Evolutionary conservation across 306 rosid species (phyloP).

Genomic region (Cicer chorassanicum): DNA sequence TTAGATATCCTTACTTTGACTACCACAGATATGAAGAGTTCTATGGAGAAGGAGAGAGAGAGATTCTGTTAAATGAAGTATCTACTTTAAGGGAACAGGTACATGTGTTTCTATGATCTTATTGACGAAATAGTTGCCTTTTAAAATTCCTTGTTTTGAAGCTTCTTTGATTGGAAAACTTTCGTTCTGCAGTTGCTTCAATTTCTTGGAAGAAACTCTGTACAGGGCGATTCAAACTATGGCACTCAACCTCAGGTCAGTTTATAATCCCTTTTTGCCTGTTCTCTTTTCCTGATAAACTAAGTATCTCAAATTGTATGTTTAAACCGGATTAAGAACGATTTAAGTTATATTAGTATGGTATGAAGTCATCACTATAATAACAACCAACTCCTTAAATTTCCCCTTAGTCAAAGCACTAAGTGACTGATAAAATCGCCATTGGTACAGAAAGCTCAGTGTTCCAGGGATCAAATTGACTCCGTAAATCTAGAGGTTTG

Average conservation of each 20-base stretch:
- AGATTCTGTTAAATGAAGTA: slow-evolving; percentile 70
- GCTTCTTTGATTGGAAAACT: slow-evolving; percentile 18
- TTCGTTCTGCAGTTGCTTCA: slow-evolving; percentile 71
- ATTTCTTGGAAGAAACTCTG: slow-evolving; percentile 64
- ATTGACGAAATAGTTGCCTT: slow-evolving; percentile 26
- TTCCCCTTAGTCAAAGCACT: background rate
- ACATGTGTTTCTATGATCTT: slow-evolving; percentile 36
- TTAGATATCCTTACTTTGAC: slow-evolving; percentile 32
- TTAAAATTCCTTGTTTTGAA: slow-evolving; percentile 43
- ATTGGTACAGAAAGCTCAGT: slow-evolving; percentile 52
- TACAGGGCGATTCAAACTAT: slow-evolving; percentile 48
- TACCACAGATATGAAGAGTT: slow-evolving; percentile 87
- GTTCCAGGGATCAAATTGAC: slow-evolving; percentile 51
- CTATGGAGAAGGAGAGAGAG: slow-evolving; percentile 96
- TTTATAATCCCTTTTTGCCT: slow-evolving; percentile 7
- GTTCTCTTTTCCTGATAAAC: slow-evolving; percentile 13
- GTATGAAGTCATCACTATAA: background rate
- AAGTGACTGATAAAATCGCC: slow-evolving; percentile 31
- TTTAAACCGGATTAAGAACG: slow-evolving; percentile 17
- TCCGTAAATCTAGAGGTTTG: slow-evolving; percentile 59
- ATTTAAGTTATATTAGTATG: slow-evolving; percentile 33
- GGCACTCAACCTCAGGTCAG: slow-evolving; percentile 66
- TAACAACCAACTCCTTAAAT: slow-evolving; percentile 5
- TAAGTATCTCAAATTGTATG: slow-evolving; percentile 12
- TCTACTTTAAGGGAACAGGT: slow-evolving; percentile 83